A percentile compares a stretch with the other conserved stretches of the same genome.
These are phyloP conservation scores for Annulohypoxylon moriforme DNA, from an alignment of 495 filamentous ascomycete genomes.

Conservation along the genomic window DNA sequence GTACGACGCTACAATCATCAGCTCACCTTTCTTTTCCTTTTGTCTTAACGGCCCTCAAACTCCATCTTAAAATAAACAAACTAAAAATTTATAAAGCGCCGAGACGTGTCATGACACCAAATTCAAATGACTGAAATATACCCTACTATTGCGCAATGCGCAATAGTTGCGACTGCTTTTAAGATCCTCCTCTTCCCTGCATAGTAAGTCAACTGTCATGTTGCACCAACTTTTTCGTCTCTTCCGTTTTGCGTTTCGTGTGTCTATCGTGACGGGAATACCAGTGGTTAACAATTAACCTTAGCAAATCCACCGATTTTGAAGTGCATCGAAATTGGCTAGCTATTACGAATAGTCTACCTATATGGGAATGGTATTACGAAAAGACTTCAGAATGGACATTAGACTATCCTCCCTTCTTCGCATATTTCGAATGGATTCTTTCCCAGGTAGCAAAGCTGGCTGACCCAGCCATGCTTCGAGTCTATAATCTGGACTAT, in stretches of 20 bases:
- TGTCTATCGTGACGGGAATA: neutral
- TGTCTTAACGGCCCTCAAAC: slow-evolving; percentile 5
- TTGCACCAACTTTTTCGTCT: slow-evolving; percentile 1
- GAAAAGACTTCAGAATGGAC: slow-evolving; percentile 99
- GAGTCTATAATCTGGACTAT: slow-evolving; percentile 82
- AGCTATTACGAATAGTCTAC: slow-evolving; percentile 89
- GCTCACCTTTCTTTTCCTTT: slow-evolving; percentile 3
- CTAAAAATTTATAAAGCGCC: neutral
- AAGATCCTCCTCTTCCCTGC: slow-evolving; percentile 95
- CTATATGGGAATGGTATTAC: slow-evolving; percentile 91
- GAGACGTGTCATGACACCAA: slow-evolving; percentile 23
- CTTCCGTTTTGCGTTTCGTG: neutral
- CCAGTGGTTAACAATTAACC: slow-evolving; percentile 23
- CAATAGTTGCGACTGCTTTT: slow-evolving; percentile 85
- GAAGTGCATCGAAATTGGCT: slow-evolving; percentile 99
- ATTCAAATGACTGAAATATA: slow-evolving; percentile 80
- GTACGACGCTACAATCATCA: slow-evolving; percentile 14
- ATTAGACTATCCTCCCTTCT: slow-evolving; percentile 97
- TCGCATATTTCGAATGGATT: slow-evolving; percentile 95
- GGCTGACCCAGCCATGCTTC: slow-evolving; percentile 83
- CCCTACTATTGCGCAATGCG: slow-evolving; percentile 87
- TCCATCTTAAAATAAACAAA: neutral
- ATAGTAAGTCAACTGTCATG: slow-evolving; percentile 84
- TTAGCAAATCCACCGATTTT: slow-evolving; percentile 98
- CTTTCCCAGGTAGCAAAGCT: slow-evolving; percentile 83